Evolutionary conservation across 2,329 filamentous ascomycete genomes (phyloP), one percentile per base, ranked within the genome.

Genomic region (Aspergillus brunneoviolaceus): DNA sequence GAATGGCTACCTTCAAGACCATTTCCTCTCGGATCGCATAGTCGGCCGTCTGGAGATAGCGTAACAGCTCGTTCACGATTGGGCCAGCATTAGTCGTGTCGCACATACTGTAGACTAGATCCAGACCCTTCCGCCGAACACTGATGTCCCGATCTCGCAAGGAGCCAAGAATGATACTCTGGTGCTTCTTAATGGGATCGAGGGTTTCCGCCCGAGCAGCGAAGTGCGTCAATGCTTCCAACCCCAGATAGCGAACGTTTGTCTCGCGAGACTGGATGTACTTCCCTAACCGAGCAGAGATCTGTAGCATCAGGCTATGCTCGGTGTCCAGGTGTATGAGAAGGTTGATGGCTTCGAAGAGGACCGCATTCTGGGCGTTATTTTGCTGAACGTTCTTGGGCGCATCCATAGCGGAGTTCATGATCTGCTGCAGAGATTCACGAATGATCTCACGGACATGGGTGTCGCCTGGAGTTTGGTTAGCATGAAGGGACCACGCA

Each of bases 341-440:
- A 49, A 99, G 86, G 73, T 99, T 97, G 76, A 99, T 99, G 25
- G 95, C 96, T 80, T 99, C 95, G 71, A 99, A 99, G 1, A 99
- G 83, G 14, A 99, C 92, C 0, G 95, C 95, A 72, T 99, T 99
- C 72, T 98, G 95, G 0, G 95, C 95, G 73, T 99, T 99, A 77
- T 99, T 99, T 74, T 99, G 95, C 77, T 99, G 95, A 16, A 99
- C 95, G 70, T 99, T 99, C 80, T 98, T 99, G 56, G 92, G 95
- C 72, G 91, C 88, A 72, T 98, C 94, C 82, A 96, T 88, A 1
- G 95, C 94, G 42, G 91, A 82, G 70, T 97, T 92, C 74, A 99
- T 83, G 50, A 98, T 96, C 75, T 89, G 92, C 74, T 96, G 91
- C 51, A 99, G 79, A 1, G 93, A 94, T 72, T 96, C 90, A 51